phyloP scores from a whole-genome alignment of 108 stramenopile species.

The Stephanodiscus triporus region DNA sequence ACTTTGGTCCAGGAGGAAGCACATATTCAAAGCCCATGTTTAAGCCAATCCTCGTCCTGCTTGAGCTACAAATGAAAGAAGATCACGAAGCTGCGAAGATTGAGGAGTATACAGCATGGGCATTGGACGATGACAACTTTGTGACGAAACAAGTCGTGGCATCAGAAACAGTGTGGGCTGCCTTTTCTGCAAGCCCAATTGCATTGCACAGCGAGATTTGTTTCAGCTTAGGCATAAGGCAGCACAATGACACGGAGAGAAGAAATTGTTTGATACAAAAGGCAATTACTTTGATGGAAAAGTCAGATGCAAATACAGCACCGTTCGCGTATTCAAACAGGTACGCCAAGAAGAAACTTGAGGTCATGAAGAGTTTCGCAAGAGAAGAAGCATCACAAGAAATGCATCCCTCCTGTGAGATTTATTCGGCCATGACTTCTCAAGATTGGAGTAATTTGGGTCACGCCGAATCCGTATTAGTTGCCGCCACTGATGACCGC shows the following conservation, averaged over 20 bases:
- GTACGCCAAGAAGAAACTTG: constrained; percentile 33
- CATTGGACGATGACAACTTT: constrained; percentile 51
- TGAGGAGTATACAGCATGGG: constrained; percentile 62
- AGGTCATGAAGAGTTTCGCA: constrained; percentile 12
- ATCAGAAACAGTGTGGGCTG: constrained; percentile 33
- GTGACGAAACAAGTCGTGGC: constrained; percentile 6
- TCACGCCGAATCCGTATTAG: background rate
- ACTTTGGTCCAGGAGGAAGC: constrained; percentile 48
- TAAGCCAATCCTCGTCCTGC: constrained; percentile 55
- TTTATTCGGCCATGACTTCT: background rate
- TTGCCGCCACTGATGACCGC: background rate
- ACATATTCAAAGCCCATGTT: constrained; percentile 59
- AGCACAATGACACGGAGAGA: constrained; percentile 14
- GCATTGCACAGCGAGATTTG: constrained; percentile 36
- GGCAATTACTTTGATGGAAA: constrained; percentile 27
- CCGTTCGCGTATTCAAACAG: constrained; percentile 21
- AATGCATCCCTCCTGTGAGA: background rate
- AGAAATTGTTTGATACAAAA: constrained; percentile 19
- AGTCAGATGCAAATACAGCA: constrained; percentile 18
- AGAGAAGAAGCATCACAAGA: background rate
- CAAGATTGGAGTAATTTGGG: background rate
- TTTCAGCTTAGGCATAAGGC: constrained; percentile 33
- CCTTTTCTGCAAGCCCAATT: constrained; percentile 34
- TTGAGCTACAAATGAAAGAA: constrained; percentile 49
- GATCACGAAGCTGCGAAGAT: constrained; percentile 33